Percentiles rank a stretch among this genome's conserved stretches.
Evolutionary conservation across 2,329 filamentous ascomycete genomes (phyloP).

Genomic region (Paracamarosporium sp.): DNA sequence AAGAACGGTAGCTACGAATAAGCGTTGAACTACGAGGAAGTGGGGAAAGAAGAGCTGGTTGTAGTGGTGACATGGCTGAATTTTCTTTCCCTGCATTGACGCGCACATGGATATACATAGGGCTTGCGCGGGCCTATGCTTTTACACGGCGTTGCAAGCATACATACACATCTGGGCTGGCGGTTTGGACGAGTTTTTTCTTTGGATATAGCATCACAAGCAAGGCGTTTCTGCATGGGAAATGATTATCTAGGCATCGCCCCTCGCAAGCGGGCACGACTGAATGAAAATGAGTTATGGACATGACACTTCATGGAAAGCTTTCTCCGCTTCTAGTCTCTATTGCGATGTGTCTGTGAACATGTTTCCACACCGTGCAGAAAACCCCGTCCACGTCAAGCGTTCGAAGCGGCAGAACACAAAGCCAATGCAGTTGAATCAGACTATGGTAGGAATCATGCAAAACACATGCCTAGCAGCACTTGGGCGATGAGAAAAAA

Average conservation of each 20-base stretch:
- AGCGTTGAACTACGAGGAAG: neutral
- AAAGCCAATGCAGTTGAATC: too few relatives aligned
- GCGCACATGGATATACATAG: constrained; percentile 1
- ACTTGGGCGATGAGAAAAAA: neutral
- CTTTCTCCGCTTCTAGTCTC: neutral
- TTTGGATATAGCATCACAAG: constrained; percentile 5
- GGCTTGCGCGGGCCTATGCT: constrained; percentile 1
- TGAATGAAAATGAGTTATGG: constrained; percentile 2
- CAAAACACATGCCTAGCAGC: neutral
- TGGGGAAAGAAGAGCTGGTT: neutral
- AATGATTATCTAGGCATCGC: neutral
- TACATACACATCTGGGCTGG: neutral
- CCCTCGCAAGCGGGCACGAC: neutral
- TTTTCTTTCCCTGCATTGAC: neutral
- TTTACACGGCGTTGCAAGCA: neutral
- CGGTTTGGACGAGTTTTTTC: neutral
- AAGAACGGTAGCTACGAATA: too few relatives aligned
- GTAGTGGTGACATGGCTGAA: neutral
- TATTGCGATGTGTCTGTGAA: too few relatives aligned
- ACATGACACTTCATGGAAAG: neutral
- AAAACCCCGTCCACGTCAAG: too few relatives aligned
- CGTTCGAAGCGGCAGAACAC: neutral
- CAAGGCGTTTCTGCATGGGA: neutral
- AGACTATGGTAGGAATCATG: too few relatives aligned
- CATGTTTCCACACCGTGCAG: too few relatives aligned